Conservation (phyloP, 768 basidiomycete species). For the Rhodotorula babjevae region DNA sequence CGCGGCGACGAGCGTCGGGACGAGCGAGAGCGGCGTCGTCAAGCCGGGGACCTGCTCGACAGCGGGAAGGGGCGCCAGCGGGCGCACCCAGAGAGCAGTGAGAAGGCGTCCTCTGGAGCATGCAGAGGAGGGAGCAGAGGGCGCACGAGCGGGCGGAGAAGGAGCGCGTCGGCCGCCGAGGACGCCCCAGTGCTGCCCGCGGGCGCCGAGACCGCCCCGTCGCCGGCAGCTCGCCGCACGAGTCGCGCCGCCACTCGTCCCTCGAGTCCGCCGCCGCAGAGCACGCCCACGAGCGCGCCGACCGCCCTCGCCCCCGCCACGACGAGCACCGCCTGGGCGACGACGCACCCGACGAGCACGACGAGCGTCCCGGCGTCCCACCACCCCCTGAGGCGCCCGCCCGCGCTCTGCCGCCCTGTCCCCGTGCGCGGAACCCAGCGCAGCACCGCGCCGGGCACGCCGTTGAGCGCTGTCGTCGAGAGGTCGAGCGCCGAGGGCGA, state of each 20-base stretch:
- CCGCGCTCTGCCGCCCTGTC: not conserved
- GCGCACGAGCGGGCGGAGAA: conserved; percentile 25
- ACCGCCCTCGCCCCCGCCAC: not conserved
- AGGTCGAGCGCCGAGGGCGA: not conserved
- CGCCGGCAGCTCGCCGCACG: not conserved
- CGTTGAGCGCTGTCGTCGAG: conserved; percentile 9
- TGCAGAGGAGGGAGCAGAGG: not conserved
- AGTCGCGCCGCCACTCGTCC: not conserved
- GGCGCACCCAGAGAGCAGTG: not conserved
- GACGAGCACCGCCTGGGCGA: conserved; percentile 10
- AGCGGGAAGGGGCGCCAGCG: too few relatives aligned
- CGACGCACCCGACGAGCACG: not conserved
- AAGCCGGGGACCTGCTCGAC: not conserved
- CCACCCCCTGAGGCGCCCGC: not conserved
- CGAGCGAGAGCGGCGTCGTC: conserved; percentile 6
- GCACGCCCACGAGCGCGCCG: not conserved
- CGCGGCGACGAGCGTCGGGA: conserved; percentile 7
- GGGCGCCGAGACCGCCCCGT: too few relatives aligned
- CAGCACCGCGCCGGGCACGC: not conserved
- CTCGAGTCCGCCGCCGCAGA: not conserved
- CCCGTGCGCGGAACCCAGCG: not conserved
- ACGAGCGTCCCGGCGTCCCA: conserved; percentile 4
- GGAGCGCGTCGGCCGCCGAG: not conserved
- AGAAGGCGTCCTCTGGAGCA: too few relatives aligned
- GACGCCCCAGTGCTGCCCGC: too few relatives aligned